Percentiles rank a stretch among this genome's conserved stretches.
These are phyloP conservation scores for Cyberlindnera amylophila DNA, from an alignment of 805 yeast genomes.

Conservation along the genomic window DNA sequence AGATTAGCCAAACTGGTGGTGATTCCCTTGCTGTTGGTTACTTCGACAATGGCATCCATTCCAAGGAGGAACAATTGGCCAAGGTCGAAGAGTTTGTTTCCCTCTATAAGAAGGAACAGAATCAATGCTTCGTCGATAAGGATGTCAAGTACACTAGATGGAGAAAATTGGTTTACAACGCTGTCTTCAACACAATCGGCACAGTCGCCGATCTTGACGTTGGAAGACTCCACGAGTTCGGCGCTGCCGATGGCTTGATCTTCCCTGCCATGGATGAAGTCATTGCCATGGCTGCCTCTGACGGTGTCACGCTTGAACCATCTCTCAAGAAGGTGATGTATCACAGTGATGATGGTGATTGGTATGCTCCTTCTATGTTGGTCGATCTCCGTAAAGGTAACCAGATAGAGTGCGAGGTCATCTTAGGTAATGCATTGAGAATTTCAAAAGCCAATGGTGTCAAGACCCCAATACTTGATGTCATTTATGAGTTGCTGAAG, in stretches of 20 bases:
- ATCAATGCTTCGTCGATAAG: constrained; percentile 37
- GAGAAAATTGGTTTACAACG: constrained; percentile 67
- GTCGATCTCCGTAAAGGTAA: constrained; percentile 64
- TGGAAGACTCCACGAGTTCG: constrained; percentile 48
- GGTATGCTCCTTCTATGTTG: constrained; percentile 69
- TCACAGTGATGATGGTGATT: constrained; percentile 54
- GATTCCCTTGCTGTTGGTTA: constrained; percentile 47
- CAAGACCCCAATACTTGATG: constrained; percentile 55
- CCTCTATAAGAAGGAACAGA: constrained; percentile 42
- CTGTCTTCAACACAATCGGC: constrained; percentile 59
- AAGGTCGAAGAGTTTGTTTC: constrained; percentile 42
- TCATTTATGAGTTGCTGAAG: constrained; percentile 55
- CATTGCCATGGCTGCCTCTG: constrained; percentile 61
- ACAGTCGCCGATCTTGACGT: constrained; percentile 56
- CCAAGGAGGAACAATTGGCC: constrained; percentile 22
- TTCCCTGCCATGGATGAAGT: constrained; percentile 69
- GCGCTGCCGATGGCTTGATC: constrained; percentile 38
- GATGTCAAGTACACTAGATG: constrained; percentile 54
- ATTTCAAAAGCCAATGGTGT: constrained; percentile 46
- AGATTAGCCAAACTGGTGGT: constrained; percentile 40
- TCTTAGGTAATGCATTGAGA: constrained; percentile 60
- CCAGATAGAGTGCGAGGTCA: constrained; percentile 67
- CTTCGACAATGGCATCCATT: constrained; percentile 37
- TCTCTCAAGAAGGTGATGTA: constrained; percentile 47
- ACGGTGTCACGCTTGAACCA: constrained; percentile 52